Evolutionary conservation across 129 eudicot species (phyloP), one percentile per base, ranked within the genome.

Genomic region (Lactuca saligna): DNA sequence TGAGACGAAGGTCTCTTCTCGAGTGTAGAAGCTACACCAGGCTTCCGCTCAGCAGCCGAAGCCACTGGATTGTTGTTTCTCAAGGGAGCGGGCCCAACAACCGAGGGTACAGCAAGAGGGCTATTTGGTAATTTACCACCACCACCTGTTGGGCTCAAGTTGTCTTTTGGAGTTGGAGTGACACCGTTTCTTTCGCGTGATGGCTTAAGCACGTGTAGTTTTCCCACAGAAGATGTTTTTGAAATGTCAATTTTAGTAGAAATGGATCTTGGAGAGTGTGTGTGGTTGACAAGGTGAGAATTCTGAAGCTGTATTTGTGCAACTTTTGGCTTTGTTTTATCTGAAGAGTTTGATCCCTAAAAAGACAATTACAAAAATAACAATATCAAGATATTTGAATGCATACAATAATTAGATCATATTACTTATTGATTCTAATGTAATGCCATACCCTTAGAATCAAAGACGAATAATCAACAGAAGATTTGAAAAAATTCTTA

Each of bases 141-240:
- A 4, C n/a, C 71, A 32, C 66, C 63, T 33, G 89, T 73, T 53
- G 95, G 95, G 57, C 88, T 84, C 75, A 72, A 58, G 73, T 16
- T 75, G 63, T 92, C 95, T 79, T 86, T 92, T 7, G 74, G 31
- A 65, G 68, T 68, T 75, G 82, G 68, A 39, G 84, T 68, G 58
- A 69, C 75, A 51, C 90, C 96, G 59, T 82, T 91, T 74, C 86
- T 79, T 57, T 86, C 96, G n/a, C 95, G 79, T 39, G 78, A 82
- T 3, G 92, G 92, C 62, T 89, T 93, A 6, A 89, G 95, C 8
- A 93, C 83, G 15, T 77, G 89, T 57, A 93, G 83, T 80, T 89
- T 93, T 39, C 91, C 88, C 39, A 75, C 49, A 61, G 66, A 74
- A 7, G 90, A 75, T 57, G 84, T 62, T 73, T 82, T 89, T 72